Evolutionary conservation across 352 stramenopile species (phyloP).

Genomic region (Globisporangium paddicum): DNA sequence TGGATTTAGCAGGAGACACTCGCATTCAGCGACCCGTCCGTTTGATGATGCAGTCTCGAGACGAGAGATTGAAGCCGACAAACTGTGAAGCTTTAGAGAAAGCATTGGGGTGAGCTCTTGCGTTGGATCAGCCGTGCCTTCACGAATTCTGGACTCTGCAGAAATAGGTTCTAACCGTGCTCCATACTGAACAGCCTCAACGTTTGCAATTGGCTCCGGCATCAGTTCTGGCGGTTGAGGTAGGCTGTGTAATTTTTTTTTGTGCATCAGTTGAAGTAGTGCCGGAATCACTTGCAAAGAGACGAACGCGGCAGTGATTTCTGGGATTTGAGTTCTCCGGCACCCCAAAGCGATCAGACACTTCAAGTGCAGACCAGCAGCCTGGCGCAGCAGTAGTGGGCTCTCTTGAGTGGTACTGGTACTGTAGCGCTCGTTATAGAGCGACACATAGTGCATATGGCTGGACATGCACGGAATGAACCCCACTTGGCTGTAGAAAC

Average conservation of each 20-base stretch:
- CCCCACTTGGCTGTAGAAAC: slow-evolving; percentile 7
- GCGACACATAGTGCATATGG: slow-evolving; percentile 24
- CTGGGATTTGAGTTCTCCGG: slow-evolving; percentile 19
- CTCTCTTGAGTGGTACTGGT: slow-evolving; percentile 16
- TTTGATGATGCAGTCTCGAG: background rate
- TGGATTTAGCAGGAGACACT: slow-evolving; percentile 6
- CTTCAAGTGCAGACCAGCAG: slow-evolving; percentile 27
- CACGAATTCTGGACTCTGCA: background rate
- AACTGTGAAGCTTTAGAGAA: slow-evolving; percentile 4
- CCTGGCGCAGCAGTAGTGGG: slow-evolving; percentile 9
- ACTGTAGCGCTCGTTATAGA: slow-evolving; percentile 20
- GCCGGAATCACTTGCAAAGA: slow-evolving; percentile 14
- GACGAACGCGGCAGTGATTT: slow-evolving; percentile 28
- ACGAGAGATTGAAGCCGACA: background rate
- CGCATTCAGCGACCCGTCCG: too few species aligned
- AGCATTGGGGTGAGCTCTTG: background rate
- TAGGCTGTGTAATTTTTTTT: background rate
- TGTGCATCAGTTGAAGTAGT: slow-evolving; percentile 18
- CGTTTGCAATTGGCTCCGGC: background rate
- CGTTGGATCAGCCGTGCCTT: background rate
- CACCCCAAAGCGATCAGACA: slow-evolving; percentile 34
- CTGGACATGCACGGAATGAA: slow-evolving; percentile 23
- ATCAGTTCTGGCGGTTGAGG: slow-evolving; percentile 1
- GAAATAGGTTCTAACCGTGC: background rate
- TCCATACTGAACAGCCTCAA: too few species aligned